These are phyloP conservation scores for Phytophthora parvispora DNA, from an alignment of 352 stramenopile species.

Conservation along the genomic window DNA sequence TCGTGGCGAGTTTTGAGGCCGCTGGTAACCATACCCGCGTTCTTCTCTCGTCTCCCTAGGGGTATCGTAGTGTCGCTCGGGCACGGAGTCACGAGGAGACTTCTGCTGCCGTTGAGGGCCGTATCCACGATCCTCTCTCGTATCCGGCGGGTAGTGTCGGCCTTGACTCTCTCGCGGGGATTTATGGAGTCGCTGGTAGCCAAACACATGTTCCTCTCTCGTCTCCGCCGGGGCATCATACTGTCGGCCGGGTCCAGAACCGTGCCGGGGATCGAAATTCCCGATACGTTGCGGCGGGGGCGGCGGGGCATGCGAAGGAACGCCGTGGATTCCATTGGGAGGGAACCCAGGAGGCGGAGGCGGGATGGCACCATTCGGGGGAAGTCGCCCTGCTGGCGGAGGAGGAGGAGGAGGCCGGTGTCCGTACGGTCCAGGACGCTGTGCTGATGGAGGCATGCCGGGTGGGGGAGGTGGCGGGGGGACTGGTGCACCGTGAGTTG, in stretches of 20 bases:
- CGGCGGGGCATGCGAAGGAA: constrained; percentile 14
- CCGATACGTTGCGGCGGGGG: constrained; percentile 20
- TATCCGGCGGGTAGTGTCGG: background rate
- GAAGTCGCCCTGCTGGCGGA: constrained; percentile 12
- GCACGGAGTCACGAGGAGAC: background rate
- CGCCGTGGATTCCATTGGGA: constrained; percentile 26
- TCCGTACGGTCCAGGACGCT: constrained; percentile 28
- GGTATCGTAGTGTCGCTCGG: constrained; percentile 10
- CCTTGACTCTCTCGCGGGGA: constrained; percentile 4
- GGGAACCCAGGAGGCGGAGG: constrained; percentile 31
- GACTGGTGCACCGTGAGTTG: constrained; percentile 10
- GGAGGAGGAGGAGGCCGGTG: constrained; percentile 29
- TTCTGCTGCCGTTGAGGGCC: constrained; percentile 1
- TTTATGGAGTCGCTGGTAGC: constrained; percentile 20
- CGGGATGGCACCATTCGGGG: constrained; percentile 21
- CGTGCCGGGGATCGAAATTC: constrained; percentile 20
- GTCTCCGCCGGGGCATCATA: constrained; percentile 22
- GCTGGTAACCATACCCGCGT: constrained; percentile 25
- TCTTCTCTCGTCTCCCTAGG: constrained; percentile 27
- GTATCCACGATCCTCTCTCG: constrained; percentile 10
- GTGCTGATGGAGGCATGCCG: constrained; percentile 10
- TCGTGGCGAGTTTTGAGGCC: constrained; percentile 9
- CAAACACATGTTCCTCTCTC: constrained; percentile 11
- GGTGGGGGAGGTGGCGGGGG: constrained; percentile 26
- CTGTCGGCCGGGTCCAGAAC: constrained; percentile 9